Evolutionary conservation across 305 asterid species (phyloP).

Genomic region (Lippia alba): DNA sequence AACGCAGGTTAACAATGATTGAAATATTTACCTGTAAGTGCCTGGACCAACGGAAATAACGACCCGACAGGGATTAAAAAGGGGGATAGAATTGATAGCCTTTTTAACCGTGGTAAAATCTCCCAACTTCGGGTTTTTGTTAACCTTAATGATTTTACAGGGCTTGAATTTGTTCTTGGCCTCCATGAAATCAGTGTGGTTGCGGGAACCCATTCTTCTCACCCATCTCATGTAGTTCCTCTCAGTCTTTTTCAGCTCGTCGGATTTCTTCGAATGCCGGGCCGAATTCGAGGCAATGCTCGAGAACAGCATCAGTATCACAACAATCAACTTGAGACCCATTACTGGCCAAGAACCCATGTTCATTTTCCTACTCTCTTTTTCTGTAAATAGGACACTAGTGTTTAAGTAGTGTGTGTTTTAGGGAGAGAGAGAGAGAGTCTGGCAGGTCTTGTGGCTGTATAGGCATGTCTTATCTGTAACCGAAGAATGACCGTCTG

Average conservation of each 20-base stretch:
- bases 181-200: conserved; percentile 54
- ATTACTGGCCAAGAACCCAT: conserved; percentile 27
- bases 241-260: conserved; percentile 36
- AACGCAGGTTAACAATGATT: not conserved
- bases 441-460: conserved; percentile 51
- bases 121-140: conserved; percentile 61
- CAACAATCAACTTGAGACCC: conserved; percentile 28
- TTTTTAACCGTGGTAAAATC: conserved; percentile 58
- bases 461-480: conserved; percentile 40
- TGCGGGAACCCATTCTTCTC: conserved; percentile 49
- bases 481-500: conserved; percentile 12
- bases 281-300: conserved; percentile 31
- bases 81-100: conserved; percentile 73
- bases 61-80: conserved; percentile 70
- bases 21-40: conserved; percentile 56
- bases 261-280: conserved; percentile 35
- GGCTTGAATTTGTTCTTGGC: conserved; percentile 61
- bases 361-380: not conserved
- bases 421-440: conserved; percentile 11
- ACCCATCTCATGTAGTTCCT: conserved; percentile 66
- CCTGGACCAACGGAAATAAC: conserved; percentile 74
- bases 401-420: conserved; percentile 25
- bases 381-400: not conserved
- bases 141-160: conserved; percentile 65
- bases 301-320: conserved; percentile 41